These are phyloP conservation scores for Pyrus pyrifolia DNA, from an alignment of 306 rosid species.

Conservation along the genomic window DNA sequence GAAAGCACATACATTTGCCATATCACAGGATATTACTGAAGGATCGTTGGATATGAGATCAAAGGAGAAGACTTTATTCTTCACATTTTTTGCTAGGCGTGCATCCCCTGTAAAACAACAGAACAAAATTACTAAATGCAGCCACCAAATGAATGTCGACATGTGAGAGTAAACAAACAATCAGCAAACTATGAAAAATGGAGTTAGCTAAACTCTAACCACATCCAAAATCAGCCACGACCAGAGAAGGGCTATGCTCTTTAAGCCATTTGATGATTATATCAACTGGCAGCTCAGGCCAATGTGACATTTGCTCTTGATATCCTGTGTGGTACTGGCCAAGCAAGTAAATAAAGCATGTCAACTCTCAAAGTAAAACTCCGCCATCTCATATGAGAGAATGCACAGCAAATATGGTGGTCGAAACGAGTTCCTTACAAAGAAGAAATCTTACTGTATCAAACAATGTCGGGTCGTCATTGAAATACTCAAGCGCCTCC, in stretches of 20 bases:
- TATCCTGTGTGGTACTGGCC: conserved; percentile 94
- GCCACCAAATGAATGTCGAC: neutral
- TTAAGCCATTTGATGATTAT: conserved; percentile 75
- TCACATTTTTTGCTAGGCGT: conserved; percentile 66
- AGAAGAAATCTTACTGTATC: conserved; percentile 44
- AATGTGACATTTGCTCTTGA: conserved; percentile 78
- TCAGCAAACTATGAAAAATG: neutral
- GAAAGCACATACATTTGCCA: conserved; percentile 68
- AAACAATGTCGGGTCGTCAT: conserved; percentile 60
- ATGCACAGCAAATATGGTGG: neutral
- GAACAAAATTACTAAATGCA: conserved; percentile 10
- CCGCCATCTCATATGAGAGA: neutral
- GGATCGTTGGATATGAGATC: conserved; percentile 87
- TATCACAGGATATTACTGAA: conserved; percentile 74
- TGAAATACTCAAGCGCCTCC: conserved; percentile 83
- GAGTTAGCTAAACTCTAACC: conserved; percentile 43
- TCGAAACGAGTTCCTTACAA: neutral
- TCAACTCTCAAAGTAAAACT: conserved; percentile 11
- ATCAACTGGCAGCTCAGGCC: conserved; percentile 90
- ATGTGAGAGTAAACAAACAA: neutral
- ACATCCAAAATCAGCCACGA: conserved; percentile 94
- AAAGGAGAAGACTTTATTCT: conserved; percentile 80
- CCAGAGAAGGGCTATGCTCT: conserved; percentile 59
- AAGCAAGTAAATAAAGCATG: conserved; percentile 24
- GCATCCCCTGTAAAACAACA: conserved; percentile 68